Conservation (phyloP, 345 rosid genomes). For the Hypericum perforatum region DNA sequence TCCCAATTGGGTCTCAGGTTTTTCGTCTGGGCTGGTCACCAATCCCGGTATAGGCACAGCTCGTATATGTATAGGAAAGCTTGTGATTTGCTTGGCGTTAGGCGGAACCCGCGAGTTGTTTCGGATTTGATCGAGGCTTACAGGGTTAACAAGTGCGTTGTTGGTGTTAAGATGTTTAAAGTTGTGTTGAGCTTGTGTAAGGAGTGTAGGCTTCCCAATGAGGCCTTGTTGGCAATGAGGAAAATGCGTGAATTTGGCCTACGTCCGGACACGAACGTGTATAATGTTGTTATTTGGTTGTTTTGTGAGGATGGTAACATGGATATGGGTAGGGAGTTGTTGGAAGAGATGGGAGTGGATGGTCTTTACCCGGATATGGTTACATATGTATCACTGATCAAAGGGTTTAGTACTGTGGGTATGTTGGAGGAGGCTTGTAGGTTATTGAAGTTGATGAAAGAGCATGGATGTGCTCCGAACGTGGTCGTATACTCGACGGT, state of each 20-base stretch:
- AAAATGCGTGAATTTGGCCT: constrained; percentile 52
- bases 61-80: constrained; percentile 49
- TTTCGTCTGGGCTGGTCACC: constrained; percentile 74
- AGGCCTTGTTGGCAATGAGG: constrained; percentile 58
- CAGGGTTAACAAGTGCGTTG: constrained; percentile 33
- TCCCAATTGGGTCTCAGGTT: constrained; percentile 54
- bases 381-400: constrained; percentile 50
- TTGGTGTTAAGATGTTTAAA: constrained; percentile 48
- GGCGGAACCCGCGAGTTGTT: constrained; percentile 36
- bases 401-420: constrained; percentile 54
- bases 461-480: constrained; percentile 47
- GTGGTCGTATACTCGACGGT: constrained; percentile 52
- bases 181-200: constrained; percentile 56
- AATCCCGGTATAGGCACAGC: constrained; percentile 55
- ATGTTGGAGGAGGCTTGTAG: constrained; percentile 52
- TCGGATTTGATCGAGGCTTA: constrained; percentile 48
- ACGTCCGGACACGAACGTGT: constrained; percentile 36
- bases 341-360: constrained; percentile 58
- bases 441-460: constrained; percentile 44
- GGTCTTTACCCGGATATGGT: constrained; percentile 59
- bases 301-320: constrained; percentile 57
- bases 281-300: constrained; percentile 58
- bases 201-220: constrained; percentile 50
- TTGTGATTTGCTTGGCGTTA: constrained; percentile 46
- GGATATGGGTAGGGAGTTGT: constrained; percentile 41